Evolutionary conservation across 495 filamentous ascomycete genomes (phyloP), one percentile per base, ranked within the genome.

Genomic region (Tuber aestivum): DNA sequence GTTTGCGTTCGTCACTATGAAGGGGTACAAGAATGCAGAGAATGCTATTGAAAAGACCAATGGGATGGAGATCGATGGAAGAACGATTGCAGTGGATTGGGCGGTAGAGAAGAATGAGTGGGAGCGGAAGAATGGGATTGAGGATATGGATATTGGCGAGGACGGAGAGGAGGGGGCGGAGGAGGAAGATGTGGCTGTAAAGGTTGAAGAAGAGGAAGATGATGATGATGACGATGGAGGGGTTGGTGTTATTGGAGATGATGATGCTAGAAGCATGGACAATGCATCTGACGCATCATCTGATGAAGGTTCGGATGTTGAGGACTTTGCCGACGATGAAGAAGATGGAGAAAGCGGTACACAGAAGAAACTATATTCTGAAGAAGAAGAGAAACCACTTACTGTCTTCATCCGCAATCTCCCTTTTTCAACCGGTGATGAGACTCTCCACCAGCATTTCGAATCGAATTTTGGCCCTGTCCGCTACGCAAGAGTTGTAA

Each of bases 401-500:
- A 97, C 94, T 0, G 84, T 97, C 56, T 99, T 99, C 86, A 88
- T 98, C 79, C 93, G 95, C 75, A 99, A 99, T 82, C 86, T 99
- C 37, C 94, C 95, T 1, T 99, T 96, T 83, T 91, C 92, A 21
- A 89, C 88, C 44, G 90, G 90, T 38, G 94, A 99, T 81, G 90
- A 93, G 73, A 85, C 87, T 35, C 88, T 99, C 32, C 90, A 92
- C 77, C 88, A 91, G 41, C 94, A 97, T 80, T 99, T 99, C 81
- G 73, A 72, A 8, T 83, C 85, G 16, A 86, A 90, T 78, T 99
- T 99, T 78, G 95, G 95, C 61, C 86, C 87, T 1, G 85, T 98
- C 71, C 88, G 93, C 37, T 99, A 97, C 83, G 94, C 94, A 35
- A 87, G 96, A 50, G 89, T 97, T 40, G 96, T 99, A 41, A 86